Percentiles rank a stretch among this genome's conserved stretches.
Evolutionary conservation across 768 basidiomycete species (phyloP).

Genomic region (Cyclocybe cylindracea): DNA sequence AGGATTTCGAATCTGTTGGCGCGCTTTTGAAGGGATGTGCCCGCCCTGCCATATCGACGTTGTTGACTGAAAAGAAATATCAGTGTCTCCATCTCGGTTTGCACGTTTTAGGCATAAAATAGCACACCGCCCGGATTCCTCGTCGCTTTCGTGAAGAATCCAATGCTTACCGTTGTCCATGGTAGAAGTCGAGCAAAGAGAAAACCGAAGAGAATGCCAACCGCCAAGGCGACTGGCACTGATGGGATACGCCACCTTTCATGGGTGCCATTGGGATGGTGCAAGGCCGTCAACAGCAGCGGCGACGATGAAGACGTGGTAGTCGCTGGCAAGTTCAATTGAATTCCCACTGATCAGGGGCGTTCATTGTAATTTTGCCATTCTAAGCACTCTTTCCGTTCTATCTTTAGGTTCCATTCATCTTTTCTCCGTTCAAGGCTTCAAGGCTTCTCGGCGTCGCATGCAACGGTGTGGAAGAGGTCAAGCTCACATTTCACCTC

Average conservation of each 20-base stretch:
- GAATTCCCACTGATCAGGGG: slow-evolving; percentile 4
- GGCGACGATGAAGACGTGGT: slow-evolving; percentile 22
- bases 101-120: slow-evolving; percentile 5
- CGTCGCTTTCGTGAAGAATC: not conserved
- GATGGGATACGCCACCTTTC: slow-evolving; percentile 15
- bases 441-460: slow-evolving; percentile 18
- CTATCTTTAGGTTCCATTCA: slow-evolving; percentile 5
- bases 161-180: slow-evolving; percentile 38
- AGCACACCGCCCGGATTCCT: too few relatives aligned
- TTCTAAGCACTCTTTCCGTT: slow-evolving; percentile 8
- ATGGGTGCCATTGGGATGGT: not conserved
- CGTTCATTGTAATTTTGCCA: too few relatives aligned
- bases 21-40: slow-evolving; percentile 50
- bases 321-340: slow-evolving; percentile 8
- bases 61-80: slow-evolving; percentile 25
- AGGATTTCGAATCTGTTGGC: slow-evolving; percentile 58
- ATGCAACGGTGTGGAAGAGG: slow-evolving; percentile 65
- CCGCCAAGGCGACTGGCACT: slow-evolving; percentile 53
- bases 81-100: not conserved
- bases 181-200: slow-evolving; percentile 54
- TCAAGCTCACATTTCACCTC: slow-evolving; percentile 57
- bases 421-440: slow-evolving; percentile 3
- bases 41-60: slow-evolving; percentile 54
- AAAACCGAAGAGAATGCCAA: slow-evolving; percentile 66
- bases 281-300: not conserved